Percentiles rank a stretch among this genome's conserved stretches.
These are phyloP conservation scores for Colletotrichum cereale DNA, from an alignment of 2,329 filamentous ascomycete species.

Conservation along the genomic window DNA sequence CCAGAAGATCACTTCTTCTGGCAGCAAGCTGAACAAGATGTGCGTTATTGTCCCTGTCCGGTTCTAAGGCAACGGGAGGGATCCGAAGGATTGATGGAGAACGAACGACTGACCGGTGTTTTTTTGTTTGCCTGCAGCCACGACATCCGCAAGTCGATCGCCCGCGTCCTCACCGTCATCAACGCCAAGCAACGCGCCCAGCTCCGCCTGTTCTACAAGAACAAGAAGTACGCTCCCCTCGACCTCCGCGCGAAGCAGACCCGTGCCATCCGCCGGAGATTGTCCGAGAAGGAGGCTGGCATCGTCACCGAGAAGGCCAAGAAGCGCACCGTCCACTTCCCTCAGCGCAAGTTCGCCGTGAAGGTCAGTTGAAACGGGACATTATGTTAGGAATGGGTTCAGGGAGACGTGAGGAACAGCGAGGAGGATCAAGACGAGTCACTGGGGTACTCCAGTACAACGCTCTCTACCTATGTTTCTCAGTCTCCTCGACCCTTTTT, in stretches of 20 bases:
- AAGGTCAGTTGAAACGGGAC: constrained; percentile 73
- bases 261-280: constrained; percentile 94
- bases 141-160: constrained; percentile 99
- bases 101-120: constrained; percentile 34
- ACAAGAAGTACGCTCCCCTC: constrained; percentile 99
- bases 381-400: too few species aligned
- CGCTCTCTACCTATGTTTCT: not conserved
- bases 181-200: constrained; percentile 99
- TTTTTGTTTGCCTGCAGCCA: constrained; percentile 69
- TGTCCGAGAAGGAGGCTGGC: constrained; percentile 91
- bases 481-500: not conserved
- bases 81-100: constrained; percentile 26
- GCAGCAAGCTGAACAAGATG: constrained; percentile 98
- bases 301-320: constrained; percentile 92
- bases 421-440: too few species aligned
- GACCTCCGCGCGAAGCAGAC: constrained; percentile 99
- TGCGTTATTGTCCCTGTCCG: constrained; percentile 62
- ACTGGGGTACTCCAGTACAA: not conserved
- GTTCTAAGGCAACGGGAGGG: constrained; percentile 33
- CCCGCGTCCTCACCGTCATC: constrained; percentile 98
- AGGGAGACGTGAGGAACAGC: not conserved
- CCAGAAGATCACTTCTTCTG: constrained; percentile 97
- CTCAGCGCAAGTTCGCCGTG: constrained; percentile 98
- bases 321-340: constrained; percentile 97
- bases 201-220: constrained; percentile 99